phyloP scores from a whole-genome alignment of 345 rosid species.

The Salix udensis region DNA sequence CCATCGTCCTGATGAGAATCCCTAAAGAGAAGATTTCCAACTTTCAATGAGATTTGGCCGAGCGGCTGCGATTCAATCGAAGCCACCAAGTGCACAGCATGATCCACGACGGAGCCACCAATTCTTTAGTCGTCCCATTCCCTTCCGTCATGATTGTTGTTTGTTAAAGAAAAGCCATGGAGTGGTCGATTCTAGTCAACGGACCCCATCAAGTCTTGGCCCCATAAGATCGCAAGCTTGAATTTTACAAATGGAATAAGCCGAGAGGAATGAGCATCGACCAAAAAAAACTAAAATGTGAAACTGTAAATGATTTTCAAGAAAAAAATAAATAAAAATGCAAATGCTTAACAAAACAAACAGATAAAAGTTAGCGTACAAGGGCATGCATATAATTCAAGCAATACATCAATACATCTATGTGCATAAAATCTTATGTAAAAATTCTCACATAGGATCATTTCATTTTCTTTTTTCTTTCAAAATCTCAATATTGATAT shows the following conservation, averaged over 20 bases:
- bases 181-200: background rate
- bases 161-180: background rate
- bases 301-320: background rate
- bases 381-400: background rate
- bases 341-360: background rate
- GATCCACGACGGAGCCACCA: constrained; percentile 17
- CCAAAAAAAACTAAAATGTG: background rate
- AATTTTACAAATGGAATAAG: background rate
- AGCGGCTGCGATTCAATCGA: too few relatives aligned
- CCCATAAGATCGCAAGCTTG: background rate
- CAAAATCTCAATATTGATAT: background rate
- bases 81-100: constrained; percentile 16
- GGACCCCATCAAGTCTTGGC: background rate
- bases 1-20: too few relatives aligned
- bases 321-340: too few relatives aligned
- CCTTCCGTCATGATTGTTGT: constrained; percentile 29
- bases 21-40: too few relatives aligned
- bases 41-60: too few relatives aligned
- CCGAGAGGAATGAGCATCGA: background rate
- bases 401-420: background rate
- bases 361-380: background rate
- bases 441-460: background rate
- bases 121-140: background rate
- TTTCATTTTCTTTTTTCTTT: background rate
- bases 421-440: background rate